These are phyloP conservation scores for Pyronema omphalodes DNA, from an alignment of 495 filamentous ascomycete species.

Conservation along the genomic window DNA sequence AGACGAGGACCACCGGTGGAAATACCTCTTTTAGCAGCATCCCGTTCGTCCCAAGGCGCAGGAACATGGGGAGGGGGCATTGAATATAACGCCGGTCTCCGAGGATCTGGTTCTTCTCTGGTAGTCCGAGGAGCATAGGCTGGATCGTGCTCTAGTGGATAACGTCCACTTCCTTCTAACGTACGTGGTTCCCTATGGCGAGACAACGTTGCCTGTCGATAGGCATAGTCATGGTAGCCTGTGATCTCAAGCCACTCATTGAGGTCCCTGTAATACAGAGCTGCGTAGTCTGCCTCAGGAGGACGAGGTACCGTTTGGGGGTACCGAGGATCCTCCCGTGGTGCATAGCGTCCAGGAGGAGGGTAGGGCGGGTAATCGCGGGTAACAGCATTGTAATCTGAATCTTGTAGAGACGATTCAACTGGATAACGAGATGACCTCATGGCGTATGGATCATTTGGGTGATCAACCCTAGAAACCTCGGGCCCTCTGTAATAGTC, in stretches of 20 bases:
- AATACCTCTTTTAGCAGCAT: conserved; percentile 11
- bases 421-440: conserved; percentile 1
- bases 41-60: conserved; percentile 20
- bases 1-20: conserved; percentile 14
- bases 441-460: neutral
- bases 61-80: conserved; percentile 10
- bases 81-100: conserved; percentile 15
- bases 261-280: conserved; percentile 31
- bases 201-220: conserved; percentile 31
- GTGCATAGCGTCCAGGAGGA: conserved; percentile 13
- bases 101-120: conserved; percentile 7
- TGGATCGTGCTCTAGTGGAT: neutral
- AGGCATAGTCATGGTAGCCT: conserved; percentile 35
- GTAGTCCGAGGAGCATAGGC: neutral
- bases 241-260: conserved; percentile 44
- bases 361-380: conserved; percentile 4
- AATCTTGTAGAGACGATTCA: neutral
- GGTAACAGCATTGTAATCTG: neutral
- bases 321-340: conserved; percentile 21
- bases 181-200: conserved; percentile 29
- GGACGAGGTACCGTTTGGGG: conserved; percentile 6
- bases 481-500: conserved; percentile 2
- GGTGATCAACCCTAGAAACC: neutral
- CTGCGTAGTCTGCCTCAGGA: conserved; percentile 23
- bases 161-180: conserved; percentile 26